Conservation (phyloP, 2,329 filamentous ascomycete genomes). For the Nigrograna mackinnonii region DNA sequence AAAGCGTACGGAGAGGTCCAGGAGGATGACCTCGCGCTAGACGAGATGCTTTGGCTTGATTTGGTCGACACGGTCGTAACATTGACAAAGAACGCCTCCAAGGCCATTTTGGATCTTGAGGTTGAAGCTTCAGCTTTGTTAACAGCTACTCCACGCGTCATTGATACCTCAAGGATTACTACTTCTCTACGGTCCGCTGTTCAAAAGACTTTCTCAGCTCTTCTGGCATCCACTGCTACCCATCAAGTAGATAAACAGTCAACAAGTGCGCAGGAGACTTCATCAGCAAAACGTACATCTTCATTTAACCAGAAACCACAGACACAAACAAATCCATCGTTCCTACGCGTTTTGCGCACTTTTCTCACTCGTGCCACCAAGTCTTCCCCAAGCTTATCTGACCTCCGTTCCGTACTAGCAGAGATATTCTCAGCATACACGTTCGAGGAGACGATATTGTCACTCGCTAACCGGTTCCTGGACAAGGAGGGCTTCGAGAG, state of each 20-base stretch:
- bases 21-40: constrained; percentile 60
- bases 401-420: constrained; percentile 80
- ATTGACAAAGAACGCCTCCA: constrained; percentile 50
- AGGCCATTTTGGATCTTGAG: constrained; percentile 51
- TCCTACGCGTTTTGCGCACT: constrained; percentile 84
- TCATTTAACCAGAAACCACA: constrained; percentile 23
- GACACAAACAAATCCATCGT: constrained; percentile 67
- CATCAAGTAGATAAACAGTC: constrained; percentile 22
- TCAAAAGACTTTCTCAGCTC: constrained; percentile 86
- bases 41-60: constrained; percentile 69
- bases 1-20: constrained; percentile 49
- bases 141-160: constrained; percentile 15
- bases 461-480: constrained; percentile 81
- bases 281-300: constrained; percentile 19
- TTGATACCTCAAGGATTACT: constrained; percentile 66
- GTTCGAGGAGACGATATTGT: constrained; percentile 88
- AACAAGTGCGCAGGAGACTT: constrained; percentile 26
- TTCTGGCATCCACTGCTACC: constrained; percentile 73
- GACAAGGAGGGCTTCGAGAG: constrained; percentile 87
- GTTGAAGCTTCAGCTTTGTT: constrained; percentile 26
- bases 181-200: constrained; percentile 75
- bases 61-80: constrained; percentile 65
- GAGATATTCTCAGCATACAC: constrained; percentile 96
- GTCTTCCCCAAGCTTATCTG: constrained; percentile 82
- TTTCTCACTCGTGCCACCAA: constrained; percentile 84